These are phyloP conservation scores for Tricholoma terreum DNA, from an alignment of 768 basidiomycete genomes.

Conservation along the genomic window DNA sequence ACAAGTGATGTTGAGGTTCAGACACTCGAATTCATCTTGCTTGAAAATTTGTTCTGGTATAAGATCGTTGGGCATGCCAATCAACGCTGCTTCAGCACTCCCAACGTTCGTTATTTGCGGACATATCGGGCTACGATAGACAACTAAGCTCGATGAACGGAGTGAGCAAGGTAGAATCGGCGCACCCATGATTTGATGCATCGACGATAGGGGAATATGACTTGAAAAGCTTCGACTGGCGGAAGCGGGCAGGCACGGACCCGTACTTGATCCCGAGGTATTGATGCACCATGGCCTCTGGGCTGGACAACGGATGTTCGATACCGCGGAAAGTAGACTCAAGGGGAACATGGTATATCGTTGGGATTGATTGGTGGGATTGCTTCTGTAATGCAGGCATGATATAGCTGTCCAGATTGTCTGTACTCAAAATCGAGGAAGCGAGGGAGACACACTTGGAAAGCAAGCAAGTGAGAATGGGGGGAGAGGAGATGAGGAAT, in stretches of 20 bases:
- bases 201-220: slow-evolving; percentile 57
- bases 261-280: slow-evolving; percentile 81
- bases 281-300: slow-evolving; percentile 58
- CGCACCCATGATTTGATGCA: slow-evolving; percentile 66
- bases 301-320: slow-evolving; percentile 57
- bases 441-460: slow-evolving; percentile 7
- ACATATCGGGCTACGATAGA: slow-evolving; percentile 60
- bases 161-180: slow-evolving; percentile 4
- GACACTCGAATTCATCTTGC: slow-evolving; percentile 76
- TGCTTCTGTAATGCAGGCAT: slow-evolving; percentile 29
- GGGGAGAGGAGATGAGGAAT: slow-evolving; percentile 10
- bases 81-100: slow-evolving; percentile 57
- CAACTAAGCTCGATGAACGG: neutral
- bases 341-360: slow-evolving; percentile 52
- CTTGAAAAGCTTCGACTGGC: slow-evolving; percentile 62
- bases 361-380: slow-evolving; percentile 22
- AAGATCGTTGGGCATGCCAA: slow-evolving; percentile 52
- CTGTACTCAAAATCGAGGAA: slow-evolving; percentile 4
- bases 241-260: slow-evolving; percentile 67
- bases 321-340: slow-evolving; percentile 65
- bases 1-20: slow-evolving; percentile 78
- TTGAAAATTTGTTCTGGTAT: slow-evolving; percentile 52
- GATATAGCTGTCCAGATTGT: slow-evolving; percentile 3
- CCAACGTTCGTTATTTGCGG: slow-evolving; percentile 52
- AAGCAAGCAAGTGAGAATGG: slow-evolving; percentile 5